Conservation (phyloP, 768 basidiomycete species). For the Mycena latifolia region DNA sequence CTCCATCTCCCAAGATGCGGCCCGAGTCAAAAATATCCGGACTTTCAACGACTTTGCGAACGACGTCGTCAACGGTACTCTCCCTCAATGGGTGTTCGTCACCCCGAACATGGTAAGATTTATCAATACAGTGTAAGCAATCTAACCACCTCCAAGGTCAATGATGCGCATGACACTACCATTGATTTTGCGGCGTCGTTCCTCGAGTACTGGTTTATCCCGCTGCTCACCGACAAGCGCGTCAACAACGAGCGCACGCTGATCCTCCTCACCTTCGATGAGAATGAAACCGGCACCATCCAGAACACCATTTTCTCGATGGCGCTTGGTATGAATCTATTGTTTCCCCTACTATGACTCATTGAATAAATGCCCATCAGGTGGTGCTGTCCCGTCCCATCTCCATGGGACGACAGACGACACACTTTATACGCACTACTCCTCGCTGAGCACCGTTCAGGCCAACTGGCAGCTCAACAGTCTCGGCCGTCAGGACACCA, state of each 20-base stretch:
- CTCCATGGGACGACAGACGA: constrained; percentile 60
- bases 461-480: constrained; percentile 73
- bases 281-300: constrained; percentile 54
- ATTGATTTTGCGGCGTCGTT: constrained; percentile 52
- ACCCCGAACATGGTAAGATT: constrained; percentile 64
- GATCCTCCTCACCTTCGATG: constrained; percentile 74
- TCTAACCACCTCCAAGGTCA: constrained; percentile 27
- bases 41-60: constrained; percentile 73
- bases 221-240: background rate
- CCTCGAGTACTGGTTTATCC: background rate
- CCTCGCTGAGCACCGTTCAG: constrained; percentile 65
- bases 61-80: constrained; percentile 57
- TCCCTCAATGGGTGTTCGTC: constrained; percentile 73
- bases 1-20: constrained; percentile 60
- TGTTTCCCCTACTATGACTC: background rate
- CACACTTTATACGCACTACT: constrained; percentile 74
- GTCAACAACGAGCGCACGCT: constrained; percentile 50
- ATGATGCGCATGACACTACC: constrained; percentile 73
- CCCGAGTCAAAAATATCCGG: constrained; percentile 51
- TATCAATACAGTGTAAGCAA: background rate
- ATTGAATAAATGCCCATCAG: background rate
- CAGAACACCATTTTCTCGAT: constrained; percentile 63
- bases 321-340: constrained; percentile 40
- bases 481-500: constrained; percentile 71
- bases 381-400: constrained; percentile 54